A percentile compares a stretch with the other conserved stretches of the same genome.
These are phyloP conservation scores for Claviceps capensis DNA, from an alignment of 2,329 filamentous ascomycete genomes.

Conservation along the genomic window DNA sequence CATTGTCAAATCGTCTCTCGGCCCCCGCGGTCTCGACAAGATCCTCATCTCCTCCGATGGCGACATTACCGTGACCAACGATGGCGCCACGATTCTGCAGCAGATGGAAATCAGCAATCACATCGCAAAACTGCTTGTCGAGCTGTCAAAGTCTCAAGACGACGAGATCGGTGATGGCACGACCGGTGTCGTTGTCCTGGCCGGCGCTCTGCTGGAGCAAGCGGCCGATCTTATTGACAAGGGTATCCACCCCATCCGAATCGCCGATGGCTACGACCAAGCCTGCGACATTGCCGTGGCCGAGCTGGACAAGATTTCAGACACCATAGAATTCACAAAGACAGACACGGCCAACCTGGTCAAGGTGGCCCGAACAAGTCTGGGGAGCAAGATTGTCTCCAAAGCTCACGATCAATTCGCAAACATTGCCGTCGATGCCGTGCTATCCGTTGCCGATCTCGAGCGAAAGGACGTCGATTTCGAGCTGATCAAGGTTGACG, in stretches of 20 bases:
- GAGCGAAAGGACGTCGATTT: slow-evolving; percentile 97
- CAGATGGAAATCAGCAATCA: slow-evolving; percentile 99
- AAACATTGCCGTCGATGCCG: slow-evolving; percentile 92
- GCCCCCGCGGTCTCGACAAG: slow-evolving; percentile 93
- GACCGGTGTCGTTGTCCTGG: slow-evolving; percentile 91
- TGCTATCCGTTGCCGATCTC: slow-evolving; percentile 89
- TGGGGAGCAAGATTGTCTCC: slow-evolving; percentile 98
- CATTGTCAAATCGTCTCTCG: slow-evolving; percentile 94
- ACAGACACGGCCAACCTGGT: slow-evolving; percentile 73
- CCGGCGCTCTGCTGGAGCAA: slow-evolving; percentile 88
- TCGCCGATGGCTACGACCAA: slow-evolving; percentile 95
- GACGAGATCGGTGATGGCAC: slow-evolving; percentile 98
- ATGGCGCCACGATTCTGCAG: slow-evolving; percentile 91
- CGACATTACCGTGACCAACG: slow-evolving; percentile 98
- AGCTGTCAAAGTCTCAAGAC: slow-evolving; percentile 96
- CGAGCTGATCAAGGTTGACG: slow-evolving; percentile 97
- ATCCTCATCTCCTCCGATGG: slow-evolving; percentile 97
- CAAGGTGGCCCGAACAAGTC: slow-evolving; percentile 87
- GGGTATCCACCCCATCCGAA: slow-evolving; percentile 96
- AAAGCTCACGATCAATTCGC: slow-evolving; percentile 98
- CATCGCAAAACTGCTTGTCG: slow-evolving; percentile 90
- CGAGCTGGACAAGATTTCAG: slow-evolving; percentile 85
- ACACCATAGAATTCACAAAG: slow-evolving; percentile 73
- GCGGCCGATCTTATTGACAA: slow-evolving; percentile 98
- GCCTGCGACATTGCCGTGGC: slow-evolving; percentile 93